Evolutionary conservation across 2,329 filamentous ascomycete species (phyloP).

Genomic region (Monascus ruber): DNA sequence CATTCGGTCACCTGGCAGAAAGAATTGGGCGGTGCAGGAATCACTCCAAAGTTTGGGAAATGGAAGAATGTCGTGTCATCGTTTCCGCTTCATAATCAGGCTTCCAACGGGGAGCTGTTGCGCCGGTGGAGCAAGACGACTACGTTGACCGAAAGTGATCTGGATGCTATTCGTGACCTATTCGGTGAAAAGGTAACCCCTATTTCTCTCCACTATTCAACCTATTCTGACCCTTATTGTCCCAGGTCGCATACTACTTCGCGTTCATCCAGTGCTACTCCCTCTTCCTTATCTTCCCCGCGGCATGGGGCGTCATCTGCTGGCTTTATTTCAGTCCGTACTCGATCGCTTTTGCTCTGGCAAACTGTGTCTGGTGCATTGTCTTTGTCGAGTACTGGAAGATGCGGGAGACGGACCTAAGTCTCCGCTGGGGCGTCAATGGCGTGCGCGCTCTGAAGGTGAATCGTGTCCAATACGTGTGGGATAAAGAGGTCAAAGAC

Average conservation of each 20-base stretch:
- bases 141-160: slow-evolving; percentile 54
- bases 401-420: slow-evolving; percentile 76
- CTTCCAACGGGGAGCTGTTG: slow-evolving; percentile 65
- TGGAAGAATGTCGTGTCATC: slow-evolving; percentile 66
- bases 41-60: slow-evolving; percentile 55
- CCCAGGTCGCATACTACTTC: slow-evolving; percentile 80
- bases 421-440: slow-evolving; percentile 77
- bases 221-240: neutral
- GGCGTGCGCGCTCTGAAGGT: slow-evolving; percentile 73
- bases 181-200: slow-evolving; percentile 56
- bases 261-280: slow-evolving; percentile 90
- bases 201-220: neutral
- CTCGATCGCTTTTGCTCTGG: slow-evolving; percentile 66
- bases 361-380: slow-evolving; percentile 75
- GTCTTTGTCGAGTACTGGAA: slow-evolving; percentile 95
- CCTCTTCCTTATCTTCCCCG: slow-evolving; percentile 69
- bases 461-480: slow-evolving; percentile 64
- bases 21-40: slow-evolving; percentile 66
- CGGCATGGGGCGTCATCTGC: slow-evolving; percentile 61
- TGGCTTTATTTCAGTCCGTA: slow-evolving; percentile 80
- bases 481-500: slow-evolving; percentile 66
- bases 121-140: slow-evolving; percentile 56
- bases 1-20: slow-evolving; percentile 65
- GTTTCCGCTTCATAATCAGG: slow-evolving; percentile 71
- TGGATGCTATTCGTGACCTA: slow-evolving; percentile 64